A percentile compares a stretch with the other conserved stretches of the same genome.
Evolutionary conservation across 2,329 filamentous ascomycete genomes (phyloP).

Genomic region (Zymoseptoria crescenta): DNA sequence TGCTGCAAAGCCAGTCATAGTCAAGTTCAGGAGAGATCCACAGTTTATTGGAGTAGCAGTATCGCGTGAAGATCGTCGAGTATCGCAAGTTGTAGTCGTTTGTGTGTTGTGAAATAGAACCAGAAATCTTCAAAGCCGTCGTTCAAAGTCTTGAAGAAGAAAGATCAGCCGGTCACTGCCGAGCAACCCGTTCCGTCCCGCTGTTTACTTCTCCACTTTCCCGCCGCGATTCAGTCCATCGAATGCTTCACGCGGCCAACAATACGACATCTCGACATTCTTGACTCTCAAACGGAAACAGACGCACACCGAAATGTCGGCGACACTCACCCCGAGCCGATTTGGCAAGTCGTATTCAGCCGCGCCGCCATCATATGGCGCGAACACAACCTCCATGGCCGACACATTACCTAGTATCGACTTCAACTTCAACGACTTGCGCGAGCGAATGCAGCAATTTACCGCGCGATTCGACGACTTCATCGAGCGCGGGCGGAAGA

Average conservation of each 20-base stretch:
- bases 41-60: not conserved
- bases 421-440: constrained; percentile 92
- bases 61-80: not conserved
- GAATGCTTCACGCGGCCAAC: not conserved
- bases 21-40: not conserved
- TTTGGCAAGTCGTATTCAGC: constrained; percentile 65
- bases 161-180: constrained; percentile 18
- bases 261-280: not conserved
- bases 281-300: constrained; percentile 3
- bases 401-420: constrained; percentile 81
- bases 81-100: not conserved
- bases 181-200: constrained; percentile 2
- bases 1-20: constrained; percentile 14
- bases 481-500: constrained; percentile 83
- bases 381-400: constrained; percentile 58
- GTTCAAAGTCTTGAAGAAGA: not conserved
- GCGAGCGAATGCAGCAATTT: constrained; percentile 90
- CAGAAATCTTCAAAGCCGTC: not conserved
- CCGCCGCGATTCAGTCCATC: not conserved
- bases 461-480: constrained; percentile 86
- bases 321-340: constrained; percentile 40
- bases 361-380: constrained; percentile 48
- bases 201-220: not conserved
- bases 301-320: constrained; percentile 20
- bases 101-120: not conserved